Percentiles rank a stretch among this genome's conserved stretches.
phyloP scores from a whole-genome alignment of 805 yeast genomes.

The Yarrowia sp. region DNA sequence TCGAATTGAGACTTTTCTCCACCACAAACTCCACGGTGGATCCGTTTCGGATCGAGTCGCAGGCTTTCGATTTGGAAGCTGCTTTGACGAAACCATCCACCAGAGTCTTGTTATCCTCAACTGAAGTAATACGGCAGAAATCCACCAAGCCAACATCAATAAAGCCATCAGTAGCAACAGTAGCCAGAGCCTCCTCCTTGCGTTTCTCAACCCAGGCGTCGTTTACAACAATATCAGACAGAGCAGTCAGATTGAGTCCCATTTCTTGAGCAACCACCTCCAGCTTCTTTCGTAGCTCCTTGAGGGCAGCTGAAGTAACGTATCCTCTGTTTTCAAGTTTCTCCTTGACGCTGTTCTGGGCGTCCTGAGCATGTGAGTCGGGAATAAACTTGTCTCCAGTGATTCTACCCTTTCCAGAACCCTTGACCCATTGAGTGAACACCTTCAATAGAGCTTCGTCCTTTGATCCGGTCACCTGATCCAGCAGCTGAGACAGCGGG shows the following conservation, averaged over 20 bases:
- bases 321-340: neutral
- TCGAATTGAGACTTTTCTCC: neutral
- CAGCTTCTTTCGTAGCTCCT: conserved; percentile 14
- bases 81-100: conserved; percentile 1
- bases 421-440: neutral
- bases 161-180: neutral
- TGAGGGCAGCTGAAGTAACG: neutral
- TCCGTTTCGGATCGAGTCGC: conserved; percentile 4
- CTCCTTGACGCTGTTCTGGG: neutral
- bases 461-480: neutral
- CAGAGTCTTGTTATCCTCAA: conserved; percentile 8
- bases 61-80: neutral
- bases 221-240: conserved; percentile 1
- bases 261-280: conserved; percentile 3
- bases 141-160: conserved; percentile 9
- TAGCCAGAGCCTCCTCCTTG: neutral
- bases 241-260: neutral
- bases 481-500: neutral
- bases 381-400: conserved; percentile 7
- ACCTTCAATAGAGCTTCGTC: neutral
- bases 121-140: neutral
- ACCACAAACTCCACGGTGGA: conserved; percentile 15
- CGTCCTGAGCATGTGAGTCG: conserved; percentile 6
- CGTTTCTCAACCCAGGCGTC: neutral
- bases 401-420: neutral